Evolutionary conservation across 192 early-diverging fungal species (phyloP).

Genomic region (Allomyces macrogynus): DNA sequence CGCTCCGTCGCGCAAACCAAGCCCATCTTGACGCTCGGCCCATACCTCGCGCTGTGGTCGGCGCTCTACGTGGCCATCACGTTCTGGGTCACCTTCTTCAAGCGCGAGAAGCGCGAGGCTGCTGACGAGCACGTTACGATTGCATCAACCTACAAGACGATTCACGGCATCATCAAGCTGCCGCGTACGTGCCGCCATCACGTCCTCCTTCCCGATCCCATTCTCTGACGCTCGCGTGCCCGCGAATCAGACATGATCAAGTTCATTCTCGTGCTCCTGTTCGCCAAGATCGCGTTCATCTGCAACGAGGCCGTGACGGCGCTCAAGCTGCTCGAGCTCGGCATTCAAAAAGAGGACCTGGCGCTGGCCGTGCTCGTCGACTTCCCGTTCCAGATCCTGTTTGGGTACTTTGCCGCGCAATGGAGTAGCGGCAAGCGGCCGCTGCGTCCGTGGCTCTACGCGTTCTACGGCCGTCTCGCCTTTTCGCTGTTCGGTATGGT

Average conservation of each 20-base stretch:
- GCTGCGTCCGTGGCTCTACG: constrained; percentile 76
- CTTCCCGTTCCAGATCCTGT: constrained; percentile 88
- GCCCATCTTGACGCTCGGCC: constrained; percentile 59
- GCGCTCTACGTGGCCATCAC: constrained; percentile 69
- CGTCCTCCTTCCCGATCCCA: constrained; percentile 3
- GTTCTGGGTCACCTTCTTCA: constrained; percentile 57
- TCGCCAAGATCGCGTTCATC: constrained; percentile 86
- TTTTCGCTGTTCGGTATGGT: constrained; percentile 67
- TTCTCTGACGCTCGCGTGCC: not conserved
- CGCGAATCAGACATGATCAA: constrained; percentile 53
- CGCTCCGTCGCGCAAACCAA: constrained; percentile 35
- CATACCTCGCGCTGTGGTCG: constrained; percentile 85
- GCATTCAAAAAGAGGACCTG: constrained; percentile 85
- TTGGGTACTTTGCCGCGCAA: constrained; percentile 92
- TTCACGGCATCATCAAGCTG: constrained; percentile 66
- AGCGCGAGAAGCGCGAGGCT: constrained; percentile 32
- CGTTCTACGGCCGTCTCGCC: constrained; percentile 65
- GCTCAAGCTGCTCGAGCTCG: constrained; percentile 84
- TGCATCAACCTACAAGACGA: constrained; percentile 62
- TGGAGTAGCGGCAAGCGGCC: constrained; percentile 79
- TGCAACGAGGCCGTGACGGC: constrained; percentile 87
- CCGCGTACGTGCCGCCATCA: constrained; percentile 32
- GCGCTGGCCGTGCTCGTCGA: constrained; percentile 81
- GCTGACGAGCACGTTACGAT: constrained; percentile 42
- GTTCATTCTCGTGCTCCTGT: constrained; percentile 59